Base-by-base conservation (phyloP, 768 basidiomycete species). In the Cystobasidium onofrii region DNA sequence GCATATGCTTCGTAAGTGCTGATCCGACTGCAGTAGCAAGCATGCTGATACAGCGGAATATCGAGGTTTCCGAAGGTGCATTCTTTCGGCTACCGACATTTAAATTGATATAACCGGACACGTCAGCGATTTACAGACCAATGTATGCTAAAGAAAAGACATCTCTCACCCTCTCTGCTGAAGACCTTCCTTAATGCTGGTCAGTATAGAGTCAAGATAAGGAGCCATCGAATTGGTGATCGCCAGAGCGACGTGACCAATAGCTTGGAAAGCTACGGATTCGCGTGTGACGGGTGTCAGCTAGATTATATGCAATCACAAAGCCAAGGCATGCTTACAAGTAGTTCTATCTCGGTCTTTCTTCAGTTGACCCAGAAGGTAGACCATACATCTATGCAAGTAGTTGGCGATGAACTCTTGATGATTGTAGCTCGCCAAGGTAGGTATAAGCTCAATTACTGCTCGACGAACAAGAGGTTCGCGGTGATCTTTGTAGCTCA, bases 11-110 rank as follows among this genome's bases (percentile, higher is more conserved):
- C 0, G 96, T 98, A 60, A 99, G 83, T 81, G 93, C 95, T 1
- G 93, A 93, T 0, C 96, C 96, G 36, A 99, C 93, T 10, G 96
- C 91, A 0, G 88, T 87, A 0, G 94, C 92, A 52, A 99, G 84
- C 92, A 97, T 95, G 43, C 92, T 92, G 74, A 99, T 86, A 81
- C 96, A 98, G 84, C 97, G 91, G 79, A 99, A 98, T 73, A 98
- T 92, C 0, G 94, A 90, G 76, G 92, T 92, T 81, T 97, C 94
- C 18, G 89, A 88, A 1, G 91, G 90, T 0, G 92, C 90, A 79
- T 92, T 93, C 84, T 93, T 95, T 79, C 88, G 83, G 10, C 82
- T 83, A 74, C 31, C n/a, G 39, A 4, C 31, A n/a, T 0, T 1
- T 54, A 4, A n/a, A 54, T n/a, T n/a, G n/a, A n/a, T n/a, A n/a